Conservation (phyloP, 2,329 filamentous ascomycete species). For the Botrytis pseudocinerea region DNA sequence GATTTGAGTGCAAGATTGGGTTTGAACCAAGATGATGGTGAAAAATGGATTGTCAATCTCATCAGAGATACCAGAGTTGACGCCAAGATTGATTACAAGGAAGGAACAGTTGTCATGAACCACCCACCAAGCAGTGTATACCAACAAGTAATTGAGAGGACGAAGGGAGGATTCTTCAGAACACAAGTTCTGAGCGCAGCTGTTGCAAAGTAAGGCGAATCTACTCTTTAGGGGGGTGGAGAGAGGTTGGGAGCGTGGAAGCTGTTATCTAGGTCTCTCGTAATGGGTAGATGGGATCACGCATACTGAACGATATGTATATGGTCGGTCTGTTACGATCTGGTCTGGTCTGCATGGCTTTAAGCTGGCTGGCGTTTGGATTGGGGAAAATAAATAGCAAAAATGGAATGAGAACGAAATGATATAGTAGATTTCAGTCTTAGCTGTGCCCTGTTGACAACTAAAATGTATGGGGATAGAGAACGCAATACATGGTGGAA, state of each 20-base stretch:
- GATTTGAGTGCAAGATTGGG: slow-evolving; percentile 91
- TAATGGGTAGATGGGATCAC: slow-evolving; percentile 19
- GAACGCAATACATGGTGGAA: background rate
- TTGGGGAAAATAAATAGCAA: slow-evolving; percentile 21
- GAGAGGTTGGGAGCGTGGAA: slow-evolving; percentile 7
- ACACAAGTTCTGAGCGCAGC: slow-evolving; percentile 80
- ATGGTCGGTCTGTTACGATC: slow-evolving; percentile 11
- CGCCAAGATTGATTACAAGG: slow-evolving; percentile 99
- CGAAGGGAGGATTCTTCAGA: slow-evolving; percentile 97
- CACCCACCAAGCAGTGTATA: slow-evolving; percentile 98
- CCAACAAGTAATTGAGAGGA: slow-evolving; percentile 98
- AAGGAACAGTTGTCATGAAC: slow-evolving; percentile 99
- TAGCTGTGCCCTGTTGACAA: background rate
- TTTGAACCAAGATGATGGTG: slow-evolving; percentile 88
- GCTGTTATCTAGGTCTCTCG: slow-evolving; percentile 15
- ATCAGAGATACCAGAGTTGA: slow-evolving; percentile 97
- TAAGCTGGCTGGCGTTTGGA: slow-evolving; percentile 23
- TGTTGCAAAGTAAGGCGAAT: slow-evolving; percentile 40
- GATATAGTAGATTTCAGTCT: slow-evolving; percentile 9
- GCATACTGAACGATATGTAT: slow-evolving; percentile 18
- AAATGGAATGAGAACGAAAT: slow-evolving; percentile 21
- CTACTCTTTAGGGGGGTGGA: background rate
- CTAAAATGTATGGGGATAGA: background rate
- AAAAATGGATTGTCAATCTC: slow-evolving; percentile 99
- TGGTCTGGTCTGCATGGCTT: slow-evolving; percentile 23